phyloP scores from a whole-genome alignment of 495 filamentous ascomycete genomes.

The Penicillium daleae region DNA sequence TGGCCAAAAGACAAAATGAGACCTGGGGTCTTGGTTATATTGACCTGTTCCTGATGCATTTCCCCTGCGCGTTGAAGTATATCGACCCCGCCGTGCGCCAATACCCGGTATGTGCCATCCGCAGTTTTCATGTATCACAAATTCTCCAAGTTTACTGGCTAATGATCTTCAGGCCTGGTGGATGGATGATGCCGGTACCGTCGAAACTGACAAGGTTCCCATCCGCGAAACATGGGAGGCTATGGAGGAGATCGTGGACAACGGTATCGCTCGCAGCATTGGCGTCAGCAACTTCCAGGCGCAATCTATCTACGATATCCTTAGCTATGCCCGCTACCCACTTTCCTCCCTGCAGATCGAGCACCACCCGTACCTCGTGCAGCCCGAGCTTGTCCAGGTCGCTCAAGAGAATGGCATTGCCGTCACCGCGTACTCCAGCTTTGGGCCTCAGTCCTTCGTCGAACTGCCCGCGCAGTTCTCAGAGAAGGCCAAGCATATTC shows the following conservation, averaged over 20 bases:
- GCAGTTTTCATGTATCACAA: not conserved
- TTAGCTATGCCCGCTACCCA: conserved; percentile 75
- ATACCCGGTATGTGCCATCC: conserved; percentile 9
- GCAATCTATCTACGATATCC: conserved; percentile 75
- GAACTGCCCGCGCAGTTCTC: conserved; percentile 65
- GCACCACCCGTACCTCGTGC: conserved; percentile 90
- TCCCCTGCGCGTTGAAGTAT: conserved; percentile 78
- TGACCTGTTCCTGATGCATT: conserved; percentile 80
- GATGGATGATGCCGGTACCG: conserved; percentile 60
- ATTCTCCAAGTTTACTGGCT: conserved; percentile 26
- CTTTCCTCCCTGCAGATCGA: conserved; percentile 88
- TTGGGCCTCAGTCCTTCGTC: conserved; percentile 78
- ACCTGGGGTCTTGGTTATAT: conserved; percentile 87
- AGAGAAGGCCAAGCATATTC: conserved; percentile 65
- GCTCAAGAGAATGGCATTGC: conserved; percentile 71
- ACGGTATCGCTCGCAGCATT: conserved; percentile 71
- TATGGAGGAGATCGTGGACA: conserved; percentile 74
- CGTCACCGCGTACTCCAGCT: conserved; percentile 86
- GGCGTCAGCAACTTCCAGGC: conserved; percentile 87
- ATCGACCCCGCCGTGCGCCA: conserved; percentile 72
- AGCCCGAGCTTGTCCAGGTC: conserved; percentile 70
- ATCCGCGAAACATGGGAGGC: conserved; percentile 84
- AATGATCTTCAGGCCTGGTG: conserved; percentile 65
- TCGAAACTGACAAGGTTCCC: conserved; percentile 64
- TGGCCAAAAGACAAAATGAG: conserved; percentile 69